A percentile compares a stretch with the other conserved stretches of the same genome.
phyloP scores from a whole-genome alignment of 2,329 filamentous ascomycete species.

The Botrytis fabae region DNA sequence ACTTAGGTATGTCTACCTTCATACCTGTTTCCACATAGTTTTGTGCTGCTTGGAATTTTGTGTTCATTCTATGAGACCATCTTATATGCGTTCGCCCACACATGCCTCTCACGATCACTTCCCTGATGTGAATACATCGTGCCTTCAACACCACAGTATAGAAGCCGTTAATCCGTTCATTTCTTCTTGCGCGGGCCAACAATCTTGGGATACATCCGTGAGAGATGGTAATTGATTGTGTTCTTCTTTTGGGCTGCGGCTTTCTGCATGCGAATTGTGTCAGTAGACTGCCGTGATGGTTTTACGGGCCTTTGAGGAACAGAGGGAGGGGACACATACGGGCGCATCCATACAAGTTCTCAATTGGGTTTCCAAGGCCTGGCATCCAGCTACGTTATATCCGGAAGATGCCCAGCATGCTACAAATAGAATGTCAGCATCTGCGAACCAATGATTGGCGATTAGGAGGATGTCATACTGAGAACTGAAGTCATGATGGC shows the following conservation, averaged over 20 bases:
- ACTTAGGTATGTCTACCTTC: neutral
- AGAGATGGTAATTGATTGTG: constrained; percentile 88
- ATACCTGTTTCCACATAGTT: neutral
- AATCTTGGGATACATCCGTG: constrained; percentile 73
- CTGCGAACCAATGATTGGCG: neutral
- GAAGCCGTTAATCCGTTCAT: constrained; percentile 35
- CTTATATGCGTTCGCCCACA: neutral
- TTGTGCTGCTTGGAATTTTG: neutral
- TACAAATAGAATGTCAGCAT: constrained; percentile 41
- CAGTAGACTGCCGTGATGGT: neutral
- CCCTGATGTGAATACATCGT: neutral
- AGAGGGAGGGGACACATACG: constrained; percentile 47
- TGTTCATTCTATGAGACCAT: neutral
- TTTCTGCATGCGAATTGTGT: constrained; percentile 48
- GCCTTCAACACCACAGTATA: neutral
- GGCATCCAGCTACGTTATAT: constrained; percentile 61
- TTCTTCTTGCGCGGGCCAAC: constrained; percentile 69
- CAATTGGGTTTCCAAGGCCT: constrained; percentile 59
- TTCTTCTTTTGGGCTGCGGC: constrained; percentile 62
- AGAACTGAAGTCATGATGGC: constrained; percentile 66
- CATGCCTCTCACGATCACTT: neutral
- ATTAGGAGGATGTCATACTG: constrained; percentile 48
- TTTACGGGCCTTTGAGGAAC: neutral
- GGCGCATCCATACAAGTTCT: constrained; percentile 79
- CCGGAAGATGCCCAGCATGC: constrained; percentile 84